A percentile compares a stretch with the other conserved stretches of the same genome.
These are phyloP conservation scores for Fragaria nilgerrensis DNA, from an alignment of 306 rosid genomes.

Conservation along the genomic window DNA sequence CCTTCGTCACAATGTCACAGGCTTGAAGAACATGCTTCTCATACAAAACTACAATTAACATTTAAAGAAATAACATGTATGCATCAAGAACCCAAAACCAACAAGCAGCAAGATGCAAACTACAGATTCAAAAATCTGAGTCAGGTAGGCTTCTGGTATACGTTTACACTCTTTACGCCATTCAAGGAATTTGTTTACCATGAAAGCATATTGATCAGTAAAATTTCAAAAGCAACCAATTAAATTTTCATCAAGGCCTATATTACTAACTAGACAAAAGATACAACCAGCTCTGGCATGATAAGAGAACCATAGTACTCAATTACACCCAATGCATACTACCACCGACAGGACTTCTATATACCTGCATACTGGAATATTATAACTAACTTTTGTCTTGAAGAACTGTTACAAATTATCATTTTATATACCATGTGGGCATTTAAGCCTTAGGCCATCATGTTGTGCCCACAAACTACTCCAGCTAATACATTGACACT, in stretches of 20 bases:
- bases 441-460: neutral
- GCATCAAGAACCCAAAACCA: slow-evolving; percentile 2
- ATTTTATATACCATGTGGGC: neutral
- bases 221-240: neutral
- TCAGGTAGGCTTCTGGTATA: neutral
- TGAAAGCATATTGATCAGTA: neutral
- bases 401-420: neutral
- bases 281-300: neutral
- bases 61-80: neutral
- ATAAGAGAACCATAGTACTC: neutral
- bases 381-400: neutral
- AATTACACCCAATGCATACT: neutral
- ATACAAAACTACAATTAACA: neutral
- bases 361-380: neutral
- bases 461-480: neutral
- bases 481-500: neutral
- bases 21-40: slow-evolving; percentile 6
- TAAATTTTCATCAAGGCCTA: neutral
- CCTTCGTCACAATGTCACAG: neutral
- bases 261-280: neutral
- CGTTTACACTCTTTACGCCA: neutral
- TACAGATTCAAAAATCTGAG: neutral
- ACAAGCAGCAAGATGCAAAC: slow-evolving; percentile 7
- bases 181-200: neutral
- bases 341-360: neutral